These are phyloP conservation scores for Tylopilus vinaceipallidus DNA, from an alignment of 768 basidiomycete species.

Conservation along the genomic window DNA sequence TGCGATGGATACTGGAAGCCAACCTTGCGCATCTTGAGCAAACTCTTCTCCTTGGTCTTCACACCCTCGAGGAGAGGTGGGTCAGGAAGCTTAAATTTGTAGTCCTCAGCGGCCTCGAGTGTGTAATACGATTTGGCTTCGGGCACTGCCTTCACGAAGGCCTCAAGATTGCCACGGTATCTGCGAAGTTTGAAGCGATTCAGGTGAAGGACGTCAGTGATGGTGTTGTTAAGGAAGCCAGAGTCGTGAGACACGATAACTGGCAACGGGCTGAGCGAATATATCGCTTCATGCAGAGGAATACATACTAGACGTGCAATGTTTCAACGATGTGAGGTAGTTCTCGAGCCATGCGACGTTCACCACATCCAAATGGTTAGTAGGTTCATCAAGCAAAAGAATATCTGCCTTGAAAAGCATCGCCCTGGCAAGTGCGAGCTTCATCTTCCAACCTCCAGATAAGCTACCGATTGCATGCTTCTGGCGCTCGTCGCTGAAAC, in stretches of 20 bases:
- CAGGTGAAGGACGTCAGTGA: conserved; percentile 95
- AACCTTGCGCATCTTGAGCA: conserved; percentile 97
- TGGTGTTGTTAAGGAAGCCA: conserved; percentile 95
- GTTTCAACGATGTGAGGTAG: conserved; percentile 83
- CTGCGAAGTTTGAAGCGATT: conserved; percentile 98
- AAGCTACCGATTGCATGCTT: conserved; percentile 80
- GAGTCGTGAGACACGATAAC: conserved; percentile 99
- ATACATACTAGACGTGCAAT: conserved; percentile 84
- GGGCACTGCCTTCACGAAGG: conserved; percentile 90
- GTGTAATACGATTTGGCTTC: conserved; percentile 99
- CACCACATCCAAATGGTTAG: conserved; percentile 95
- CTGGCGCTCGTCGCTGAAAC: conserved; percentile 89
- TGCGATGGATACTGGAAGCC: conserved; percentile 94
- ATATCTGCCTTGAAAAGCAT: conserved; percentile 99
- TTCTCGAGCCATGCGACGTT: conserved; percentile 97
- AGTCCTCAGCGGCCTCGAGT: conserved; percentile 93
- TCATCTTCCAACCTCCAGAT: conserved; percentile 99
- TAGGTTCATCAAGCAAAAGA: conserved; percentile 93
- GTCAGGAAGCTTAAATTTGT: conserved; percentile 97
- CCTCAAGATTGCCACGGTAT: conserved; percentile 94
- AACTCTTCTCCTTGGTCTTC: conserved; percentile 98
- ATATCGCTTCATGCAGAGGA: neutral
- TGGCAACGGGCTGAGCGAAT: conserved; percentile 21
- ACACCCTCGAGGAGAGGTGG: conserved; percentile 98
- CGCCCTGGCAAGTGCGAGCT: conserved; percentile 93